phyloP scores from a whole-genome alignment of 2,329 filamentous ascomycete genomes.

The Colletotrichum lini region DNA sequence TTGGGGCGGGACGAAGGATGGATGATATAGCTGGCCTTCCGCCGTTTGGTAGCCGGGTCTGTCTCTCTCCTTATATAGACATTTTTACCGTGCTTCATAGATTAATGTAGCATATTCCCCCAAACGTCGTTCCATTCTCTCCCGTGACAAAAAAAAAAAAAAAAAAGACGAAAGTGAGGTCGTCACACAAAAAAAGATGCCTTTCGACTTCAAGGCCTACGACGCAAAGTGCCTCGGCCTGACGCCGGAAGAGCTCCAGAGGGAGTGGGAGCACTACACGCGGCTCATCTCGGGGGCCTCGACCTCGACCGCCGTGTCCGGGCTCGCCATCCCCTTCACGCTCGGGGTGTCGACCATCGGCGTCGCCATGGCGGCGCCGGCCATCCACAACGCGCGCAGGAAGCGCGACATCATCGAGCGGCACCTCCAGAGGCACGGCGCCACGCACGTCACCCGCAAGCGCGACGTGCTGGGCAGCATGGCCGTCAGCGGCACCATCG shows the following conservation, averaged over 20 bases:
- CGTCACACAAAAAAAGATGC: constrained; percentile 47
- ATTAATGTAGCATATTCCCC: no score
- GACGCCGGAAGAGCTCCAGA: constrained; percentile 55
- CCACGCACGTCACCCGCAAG: constrained; percentile 56
- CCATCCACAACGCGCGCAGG: constrained; percentile 59
- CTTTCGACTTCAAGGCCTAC: constrained; percentile 58
- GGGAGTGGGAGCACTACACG: constrained; percentile 61
- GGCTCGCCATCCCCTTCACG: constrained; percentile 56
- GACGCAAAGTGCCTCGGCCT: constrained; percentile 56
- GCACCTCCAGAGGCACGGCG: constrained; percentile 52
- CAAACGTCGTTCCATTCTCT: no score
- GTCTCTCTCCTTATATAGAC: not conserved
- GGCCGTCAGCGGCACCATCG: constrained; percentile 55
- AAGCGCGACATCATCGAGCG: constrained; percentile 59
- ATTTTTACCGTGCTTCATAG: no score
- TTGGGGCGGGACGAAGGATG: not conserved
- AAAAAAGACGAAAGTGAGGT: no score
- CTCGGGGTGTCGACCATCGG: constrained; percentile 57
- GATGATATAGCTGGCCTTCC: not conserved
- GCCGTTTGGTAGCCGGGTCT: no score
- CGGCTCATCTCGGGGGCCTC: constrained; percentile 57
- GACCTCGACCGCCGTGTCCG: constrained; percentile 57
- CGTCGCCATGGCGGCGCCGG: constrained; percentile 56
- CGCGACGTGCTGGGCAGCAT: constrained; percentile 57
- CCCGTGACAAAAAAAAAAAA: no score